A percentile compares a stretch with the other conserved stretches of the same genome.
Conservation (phyloP, 805 yeast species). For the Yarrowia alimentaria region DNA sequence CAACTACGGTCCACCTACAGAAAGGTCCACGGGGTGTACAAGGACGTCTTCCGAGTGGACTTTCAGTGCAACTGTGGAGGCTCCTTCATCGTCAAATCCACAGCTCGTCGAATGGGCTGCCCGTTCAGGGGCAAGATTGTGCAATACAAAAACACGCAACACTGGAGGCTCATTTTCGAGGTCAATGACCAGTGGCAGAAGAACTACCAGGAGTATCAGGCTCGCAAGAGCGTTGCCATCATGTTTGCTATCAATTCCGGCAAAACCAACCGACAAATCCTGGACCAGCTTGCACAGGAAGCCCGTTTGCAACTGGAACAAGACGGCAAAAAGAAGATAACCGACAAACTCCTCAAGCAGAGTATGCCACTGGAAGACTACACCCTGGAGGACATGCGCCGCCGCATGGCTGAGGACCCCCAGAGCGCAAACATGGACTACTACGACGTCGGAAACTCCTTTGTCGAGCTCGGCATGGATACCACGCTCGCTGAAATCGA, state of each 20-base stretch:
- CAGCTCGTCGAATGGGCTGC: constrained; percentile 19
- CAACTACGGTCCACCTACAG: constrained; percentile 26
- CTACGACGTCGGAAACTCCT: constrained; percentile 22
- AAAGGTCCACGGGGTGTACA: constrained; percentile 26
- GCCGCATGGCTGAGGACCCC: constrained; percentile 13
- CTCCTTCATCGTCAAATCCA: constrained; percentile 18
- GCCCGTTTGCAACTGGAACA: constrained; percentile 11
- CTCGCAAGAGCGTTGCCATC: constrained; percentile 9
- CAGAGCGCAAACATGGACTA: not conserved
- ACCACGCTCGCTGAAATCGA: constrained; percentile 18
- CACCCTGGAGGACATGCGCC: constrained; percentile 22
- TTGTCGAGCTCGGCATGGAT: constrained; percentile 21
- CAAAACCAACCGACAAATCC: constrained; percentile 21
- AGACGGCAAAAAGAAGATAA: constrained; percentile 23
- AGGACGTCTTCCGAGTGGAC: constrained; percentile 27
- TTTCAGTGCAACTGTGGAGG: constrained; percentile 28
- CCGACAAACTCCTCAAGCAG: constrained; percentile 25
- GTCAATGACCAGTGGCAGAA: constrained; percentile 25
- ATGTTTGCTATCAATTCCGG: constrained; percentile 24
- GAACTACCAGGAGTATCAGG: constrained; percentile 25
- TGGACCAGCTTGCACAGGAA: constrained; percentile 15
- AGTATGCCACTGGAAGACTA: constrained; percentile 26
- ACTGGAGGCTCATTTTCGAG: constrained; percentile 25
- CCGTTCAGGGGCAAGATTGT: constrained; percentile 24
- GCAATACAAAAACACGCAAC: constrained; percentile 24